Conservation (phyloP, 208 protist species). For the Leishmania turanica region DNA sequence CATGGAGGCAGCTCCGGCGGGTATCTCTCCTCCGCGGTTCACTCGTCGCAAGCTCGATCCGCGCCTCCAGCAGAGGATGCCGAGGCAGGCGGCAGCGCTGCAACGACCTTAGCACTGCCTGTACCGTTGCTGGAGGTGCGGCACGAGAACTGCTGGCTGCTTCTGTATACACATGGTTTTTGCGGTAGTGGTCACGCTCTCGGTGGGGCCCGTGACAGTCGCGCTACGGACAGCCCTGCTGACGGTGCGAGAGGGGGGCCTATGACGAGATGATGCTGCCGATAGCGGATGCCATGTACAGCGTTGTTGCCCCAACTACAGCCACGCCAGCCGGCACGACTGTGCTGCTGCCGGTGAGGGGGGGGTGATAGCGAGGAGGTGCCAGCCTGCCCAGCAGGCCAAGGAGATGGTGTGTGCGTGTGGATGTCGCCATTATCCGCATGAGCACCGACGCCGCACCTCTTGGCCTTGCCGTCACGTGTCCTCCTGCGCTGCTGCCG, state of each 20-base stretch:
- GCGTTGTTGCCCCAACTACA: too few relatives aligned
- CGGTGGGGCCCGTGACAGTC: constrained; percentile 29
- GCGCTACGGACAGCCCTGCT: constrained; percentile 24
- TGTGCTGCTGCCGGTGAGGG: too few relatives aligned
- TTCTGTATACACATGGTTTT: constrained; percentile 58
- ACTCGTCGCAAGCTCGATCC: background rate
- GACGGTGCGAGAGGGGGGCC: background rate
- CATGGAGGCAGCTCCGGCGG: background rate
- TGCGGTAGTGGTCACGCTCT: constrained; percentile 27
- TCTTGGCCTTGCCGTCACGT: background rate
- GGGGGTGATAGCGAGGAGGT: too few relatives aligned
- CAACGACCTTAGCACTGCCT: background rate
- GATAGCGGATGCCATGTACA: too few relatives aligned
- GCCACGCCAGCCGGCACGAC: too few relatives aligned
- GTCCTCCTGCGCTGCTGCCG: constrained; percentile 18
- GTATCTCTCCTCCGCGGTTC: background rate
- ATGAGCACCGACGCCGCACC: background rate
- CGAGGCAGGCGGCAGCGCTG: background rate
- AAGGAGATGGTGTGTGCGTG: too few relatives aligned
- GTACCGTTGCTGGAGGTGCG: constrained; percentile 28
- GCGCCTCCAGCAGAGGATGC: background rate
- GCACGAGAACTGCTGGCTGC: constrained; percentile 63
- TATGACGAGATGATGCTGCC: too few relatives aligned
- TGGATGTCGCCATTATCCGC: too few relatives aligned
- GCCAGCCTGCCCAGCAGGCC: too few relatives aligned